Base-by-base conservation (phyloP, 1,284 basidiomycete species). In the Ganoderma sinense region DNA sequence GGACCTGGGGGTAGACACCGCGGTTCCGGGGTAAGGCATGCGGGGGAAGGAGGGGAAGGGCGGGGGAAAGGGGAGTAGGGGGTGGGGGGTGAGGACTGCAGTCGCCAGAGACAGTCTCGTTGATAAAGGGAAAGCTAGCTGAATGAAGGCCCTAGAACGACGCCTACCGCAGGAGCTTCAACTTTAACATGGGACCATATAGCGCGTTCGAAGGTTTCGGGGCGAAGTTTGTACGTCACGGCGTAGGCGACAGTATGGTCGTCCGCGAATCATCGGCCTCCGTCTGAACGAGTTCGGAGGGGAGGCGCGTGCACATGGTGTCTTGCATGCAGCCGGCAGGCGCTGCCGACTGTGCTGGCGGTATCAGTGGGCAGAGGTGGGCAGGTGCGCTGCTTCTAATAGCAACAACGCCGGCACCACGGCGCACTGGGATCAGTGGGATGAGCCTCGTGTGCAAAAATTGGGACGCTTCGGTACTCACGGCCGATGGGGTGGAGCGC, bases 251-350 rank as follows among this genome's bases (percentile, higher is more conserved):
- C 13, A 18, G 59, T 20, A 39, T 20, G 1, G 40, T 39, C 36
- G 29, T 56, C 3, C 11, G 18, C 31, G 55, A 56, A 18, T 56
- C 31, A n/a, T 33, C 33, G 36, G 56, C 56, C 56, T 13, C 8
- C 56, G 16, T 31, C 51, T 36, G 62, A 36, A n/a, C 45, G n/a
- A 55, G 31, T 14, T 48, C 62, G 62, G 33, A 26, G 51, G 51
- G 48, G 55, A 40, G 62, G 23, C 40, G 39, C 14, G 23, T 26
- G 66, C 66, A 70, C 66, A 68, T 70, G 66, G 65, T 70, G 69
- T 67, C 65, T 62, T 67, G n/a, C 36, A 62, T 66, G 53, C 64
- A 53, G 26, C 63, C 69, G 66, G 69, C 59, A 70, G 29, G 63
- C 41, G 41, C 59, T 65, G 66, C 66, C 69, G 69, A 64, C 11